Evolutionary conservation across 1,284 basidiomycete species (phyloP).

Genomic region (Sphaerobolus stellatus): DNA sequence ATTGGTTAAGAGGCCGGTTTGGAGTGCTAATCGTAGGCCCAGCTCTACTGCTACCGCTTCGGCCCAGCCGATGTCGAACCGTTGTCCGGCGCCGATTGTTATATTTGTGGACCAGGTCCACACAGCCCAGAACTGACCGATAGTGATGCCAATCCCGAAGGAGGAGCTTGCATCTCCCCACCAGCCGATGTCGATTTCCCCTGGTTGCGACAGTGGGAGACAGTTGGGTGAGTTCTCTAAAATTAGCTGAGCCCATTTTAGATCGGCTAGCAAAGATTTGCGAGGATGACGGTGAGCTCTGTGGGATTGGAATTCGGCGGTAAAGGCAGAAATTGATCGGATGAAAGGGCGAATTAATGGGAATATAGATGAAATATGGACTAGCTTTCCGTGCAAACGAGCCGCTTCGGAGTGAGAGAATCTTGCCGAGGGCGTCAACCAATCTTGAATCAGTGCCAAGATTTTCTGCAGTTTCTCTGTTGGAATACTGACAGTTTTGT

Average conservation of each 20-base stretch:
- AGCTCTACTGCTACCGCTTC: conserved; percentile 41
- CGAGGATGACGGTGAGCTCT: conserved; percentile 15
- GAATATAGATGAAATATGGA: conserved; percentile 33
- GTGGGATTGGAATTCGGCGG: conserved; percentile 16
- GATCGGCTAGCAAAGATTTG: conserved; percentile 13
- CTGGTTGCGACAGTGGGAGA: conserved; percentile 18
- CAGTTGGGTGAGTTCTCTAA: conserved; percentile 21
- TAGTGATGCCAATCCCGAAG: conserved; percentile 38
- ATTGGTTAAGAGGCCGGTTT: not conserved
- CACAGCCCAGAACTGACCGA: conserved; percentile 29
- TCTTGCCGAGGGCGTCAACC: conserved; percentile 18
- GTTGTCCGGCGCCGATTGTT: conserved; percentile 25
- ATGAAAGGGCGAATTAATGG: conserved; percentile 32
- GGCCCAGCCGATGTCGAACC: conserved; percentile 40
- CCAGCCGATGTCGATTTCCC: conserved; percentile 29
- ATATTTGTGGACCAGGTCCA: conserved; percentile 34
- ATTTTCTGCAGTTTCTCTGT: conserved; percentile 24
- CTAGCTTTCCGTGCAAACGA: conserved; percentile 36
- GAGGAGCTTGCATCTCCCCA: conserved; percentile 41
- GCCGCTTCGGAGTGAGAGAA: conserved; percentile 27
- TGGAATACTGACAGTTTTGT: conserved; percentile 29
- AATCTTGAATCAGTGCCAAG: too few species aligned
- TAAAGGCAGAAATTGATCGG: conserved; percentile 23
- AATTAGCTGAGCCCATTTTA: conserved; percentile 23
- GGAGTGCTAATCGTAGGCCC: conserved; percentile 9